Evolutionary conservation across 2,329 filamentous ascomycete genomes (phyloP), one percentile per base, ranked within the genome.

Genomic region (Diaporthe citrichinensis): DNA sequence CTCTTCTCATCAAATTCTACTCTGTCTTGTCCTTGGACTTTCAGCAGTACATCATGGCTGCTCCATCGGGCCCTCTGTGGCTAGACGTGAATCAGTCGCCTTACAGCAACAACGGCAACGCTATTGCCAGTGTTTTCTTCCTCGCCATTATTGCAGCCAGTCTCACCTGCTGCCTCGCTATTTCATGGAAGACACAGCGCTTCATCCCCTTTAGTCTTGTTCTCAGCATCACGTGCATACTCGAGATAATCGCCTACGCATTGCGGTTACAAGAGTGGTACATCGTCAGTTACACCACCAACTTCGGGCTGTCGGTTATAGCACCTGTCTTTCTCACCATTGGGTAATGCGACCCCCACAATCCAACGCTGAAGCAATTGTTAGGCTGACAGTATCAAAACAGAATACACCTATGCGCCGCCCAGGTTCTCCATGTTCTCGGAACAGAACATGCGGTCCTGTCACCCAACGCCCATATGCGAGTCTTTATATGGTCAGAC

Each of bases 391-490:
- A 51, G 57, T 46, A 36, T 58, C 44, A 10, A 9, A 9, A 17
- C 76, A 83, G 82, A 28, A 81, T 84, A 34, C 82, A 82, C 74
- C 76, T 79, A 44, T 79, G 75, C 31, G 78, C 80, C 59, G 77
- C 78, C 7, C 75, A 80, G 73, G 79, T 80, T 23, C 76, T 83
- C 34, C 74, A 73, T 17, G 76, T 78, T 12, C 69, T 84, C 31
- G 82, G 82, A 15, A 74, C 76, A 12, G 80, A 82, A 58, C 80
- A 83, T 75, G 80, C 82, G 20, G 74, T 80, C 49, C 78, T 84
- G 55, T 61, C 76, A 4, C 76, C 80, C 7, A 62, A 73, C 28
- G 71, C 77, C 31, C 81, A 82, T 73, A 58, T 78, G 58, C 75
- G 74, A 8, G 67, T 82, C 34, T 79, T 81, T n/a, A 79, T 81